Base-by-base conservation (phyloP, 371 early-diverging fungal species). In the Parasitella parasitica region DNA sequence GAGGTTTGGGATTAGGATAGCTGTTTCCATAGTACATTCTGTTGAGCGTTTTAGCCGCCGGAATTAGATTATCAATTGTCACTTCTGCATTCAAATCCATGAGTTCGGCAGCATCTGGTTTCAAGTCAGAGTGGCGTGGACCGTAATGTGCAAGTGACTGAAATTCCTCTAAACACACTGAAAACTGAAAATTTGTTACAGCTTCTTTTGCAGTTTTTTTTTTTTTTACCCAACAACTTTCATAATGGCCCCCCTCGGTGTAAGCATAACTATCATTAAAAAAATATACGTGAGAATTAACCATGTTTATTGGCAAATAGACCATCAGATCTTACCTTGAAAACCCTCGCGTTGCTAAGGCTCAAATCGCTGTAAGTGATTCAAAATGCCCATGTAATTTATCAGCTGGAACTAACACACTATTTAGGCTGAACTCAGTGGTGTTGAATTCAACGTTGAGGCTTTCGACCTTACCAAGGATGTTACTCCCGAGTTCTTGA, bases 401-500 rank as follows among this genome's bases (percentile, higher is more conserved):
- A 79, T 82, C 81, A 63, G 82, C 73, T 64, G 92, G 58, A 87
- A 89, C 49, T 36, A 24, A 32, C 34, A 6, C 16, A 32, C 11
- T 32, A 32, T 8, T 32, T 57, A 72, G 73, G 72, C 94, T 76
- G 83, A 86, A 64, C 87, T 91, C 77, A 87, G 80, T 65, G 88
- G 85, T 72, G 66, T 91, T 13, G 88, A 91, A 46, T 72, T 94
- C 65, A 86, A 84, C 32, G 71, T 84, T 61, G 83, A 81, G 54
- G 78, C 79, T 35, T 86, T 94, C 69, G 75, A 84, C 66, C 75
- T 92, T 68, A 84, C 83, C 54, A 84, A 76, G 43, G 84, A 85
- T 73, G 61, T 59, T 59, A 85, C 85, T 60, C 74, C 88, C 54
- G 96, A 90, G 70, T 95, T 84, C 85, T 75, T 87, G 53, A 82